These are phyloP conservation scores for Globisporangium apiculatum DNA, from an alignment of 352 stramenopile genomes.

Conservation along the genomic window DNA sequence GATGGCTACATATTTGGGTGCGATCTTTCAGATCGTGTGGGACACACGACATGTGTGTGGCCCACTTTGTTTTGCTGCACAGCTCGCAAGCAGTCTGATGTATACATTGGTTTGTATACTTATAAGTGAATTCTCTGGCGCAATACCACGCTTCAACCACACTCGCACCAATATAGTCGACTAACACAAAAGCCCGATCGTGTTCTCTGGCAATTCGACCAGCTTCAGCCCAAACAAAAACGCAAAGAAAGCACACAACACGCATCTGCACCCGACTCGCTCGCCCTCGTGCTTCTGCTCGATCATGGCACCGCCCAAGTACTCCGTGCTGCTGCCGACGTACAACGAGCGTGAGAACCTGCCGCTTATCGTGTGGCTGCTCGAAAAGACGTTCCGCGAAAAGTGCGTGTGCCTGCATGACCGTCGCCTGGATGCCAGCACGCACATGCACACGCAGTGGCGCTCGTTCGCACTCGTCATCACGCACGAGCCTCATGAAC, in stretches of 20 bases:
- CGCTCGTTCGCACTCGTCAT: too few relatives aligned
- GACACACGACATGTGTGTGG: too few relatives aligned
- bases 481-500: too few relatives aligned
- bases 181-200: neutral
- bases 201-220: neutral
- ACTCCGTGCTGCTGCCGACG: constrained; percentile 95
- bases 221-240: neutral
- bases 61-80: too few relatives aligned
- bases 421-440: too few relatives aligned
- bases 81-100: too few relatives aligned
- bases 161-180: too few relatives aligned
- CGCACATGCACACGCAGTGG: too few relatives aligned
- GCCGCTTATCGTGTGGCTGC: constrained; percentile 95
- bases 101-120: neutral
- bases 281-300: too few relatives aligned
- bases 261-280: neutral
- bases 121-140: neutral
- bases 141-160: neutral
- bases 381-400: constrained; percentile 92
- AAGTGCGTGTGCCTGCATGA: constrained; percentile 38
- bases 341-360: constrained; percentile 99
- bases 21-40: too few relatives aligned
- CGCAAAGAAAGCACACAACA: neutral
- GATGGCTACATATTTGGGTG: neutral
- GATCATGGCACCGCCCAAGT: constrained; percentile 39